Base-by-base conservation (phyloP, 441 rosid genomes). In the Erodium moschatum region DNA sequence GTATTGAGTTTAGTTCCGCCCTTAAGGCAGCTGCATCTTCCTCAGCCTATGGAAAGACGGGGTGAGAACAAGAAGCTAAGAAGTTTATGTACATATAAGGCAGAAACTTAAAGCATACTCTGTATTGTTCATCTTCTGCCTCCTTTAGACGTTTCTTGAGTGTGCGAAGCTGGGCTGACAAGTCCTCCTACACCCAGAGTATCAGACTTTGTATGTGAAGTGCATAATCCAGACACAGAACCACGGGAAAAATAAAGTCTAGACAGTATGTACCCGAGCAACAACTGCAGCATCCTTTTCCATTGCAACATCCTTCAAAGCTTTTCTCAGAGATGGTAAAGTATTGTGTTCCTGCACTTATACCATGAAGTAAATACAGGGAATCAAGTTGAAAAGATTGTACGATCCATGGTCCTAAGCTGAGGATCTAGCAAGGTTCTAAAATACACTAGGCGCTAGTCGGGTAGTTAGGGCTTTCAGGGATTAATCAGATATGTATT, bases 211-310 rank as follows among this genome's bases (percentile, higher is more conserved):
- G 54, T 56, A 70, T 66, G 65, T 65, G 69, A 67, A 69, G 72
- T 68, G 76, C 20, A 18, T 31, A 72, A 60, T 63, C 42, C 42
- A 0, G 6, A n/a, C 1, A 35, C 20, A 31, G 27, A 68, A 64
- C 13, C 1, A 20, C n/a, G 40, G 40, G 20, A 33, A 35, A 70
- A 33, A 60, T 33, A 71, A 46, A 10, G 27, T 71, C 54, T 19
- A 7, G 63, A 75, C 50, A 40, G 66, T 10, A 46, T n/a, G 20
- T 79, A 89, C 99, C 85, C 91, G 85, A 74, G 85, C 85, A 80
- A 91, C 95, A 77, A 91, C 97, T 70, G 99, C 96, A 62, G 97
- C 99, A 85, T 95, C 97, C 81, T 91, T 95, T 89, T 95, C 97
- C 89, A 91, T 88, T 10, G 97, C 99, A 65, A 90, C 92, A 79